Percentiles rank a stretch among this genome's conserved stretches.
phyloP scores from a whole-genome alignment of 805 yeast species.

The Starmerella potacharoeniae region DNA sequence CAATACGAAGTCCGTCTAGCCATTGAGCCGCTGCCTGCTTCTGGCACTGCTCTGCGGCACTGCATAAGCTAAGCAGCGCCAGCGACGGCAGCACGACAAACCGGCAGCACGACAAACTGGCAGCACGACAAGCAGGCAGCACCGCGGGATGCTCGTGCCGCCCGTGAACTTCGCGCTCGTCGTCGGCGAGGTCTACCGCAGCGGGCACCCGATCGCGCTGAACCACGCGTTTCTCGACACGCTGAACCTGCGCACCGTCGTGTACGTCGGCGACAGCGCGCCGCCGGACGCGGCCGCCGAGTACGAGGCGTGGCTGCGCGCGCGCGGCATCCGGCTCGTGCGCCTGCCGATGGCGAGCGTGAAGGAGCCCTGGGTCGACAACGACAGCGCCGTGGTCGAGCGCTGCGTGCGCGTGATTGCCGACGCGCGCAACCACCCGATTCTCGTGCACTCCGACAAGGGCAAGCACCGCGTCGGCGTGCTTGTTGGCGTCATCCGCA shows the following conservation, averaged over 20 bases:
- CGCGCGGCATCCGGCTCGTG: constrained; percentile 43
- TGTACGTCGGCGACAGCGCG: constrained; percentile 45
- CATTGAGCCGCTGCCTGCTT: too few relatives aligned
- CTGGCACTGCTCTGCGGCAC: too few relatives aligned
- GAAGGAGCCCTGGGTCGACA: constrained; percentile 59
- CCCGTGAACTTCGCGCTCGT: constrained; percentile 86
- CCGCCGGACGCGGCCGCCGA: constrained; percentile 42
- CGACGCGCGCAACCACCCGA: constrained; percentile 61
- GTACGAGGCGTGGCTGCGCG: constrained; percentile 57
- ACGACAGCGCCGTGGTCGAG: constrained; percentile 47
- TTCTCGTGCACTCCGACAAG: constrained; percentile 82
- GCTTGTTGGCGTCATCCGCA: constrained; percentile 80
- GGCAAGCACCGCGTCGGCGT: constrained; percentile 97
- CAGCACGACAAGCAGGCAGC: too few relatives aligned
- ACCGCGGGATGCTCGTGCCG: constrained; percentile 44
- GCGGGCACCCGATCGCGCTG: constrained; percentile 86
- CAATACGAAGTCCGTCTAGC: too few relatives aligned
- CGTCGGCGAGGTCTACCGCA: constrained; percentile 74
- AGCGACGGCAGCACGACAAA: not conserved
- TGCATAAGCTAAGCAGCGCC: not conserved
- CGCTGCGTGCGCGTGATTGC: constrained; percentile 27
- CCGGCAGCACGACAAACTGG: too few relatives aligned
- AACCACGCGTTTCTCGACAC: constrained; percentile 71
- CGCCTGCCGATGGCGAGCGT: constrained; percentile 58
- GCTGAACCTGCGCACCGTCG: constrained; percentile 62